Conservation (phyloP, 768 basidiomycete species). For the Trametes elegans region DNA sequence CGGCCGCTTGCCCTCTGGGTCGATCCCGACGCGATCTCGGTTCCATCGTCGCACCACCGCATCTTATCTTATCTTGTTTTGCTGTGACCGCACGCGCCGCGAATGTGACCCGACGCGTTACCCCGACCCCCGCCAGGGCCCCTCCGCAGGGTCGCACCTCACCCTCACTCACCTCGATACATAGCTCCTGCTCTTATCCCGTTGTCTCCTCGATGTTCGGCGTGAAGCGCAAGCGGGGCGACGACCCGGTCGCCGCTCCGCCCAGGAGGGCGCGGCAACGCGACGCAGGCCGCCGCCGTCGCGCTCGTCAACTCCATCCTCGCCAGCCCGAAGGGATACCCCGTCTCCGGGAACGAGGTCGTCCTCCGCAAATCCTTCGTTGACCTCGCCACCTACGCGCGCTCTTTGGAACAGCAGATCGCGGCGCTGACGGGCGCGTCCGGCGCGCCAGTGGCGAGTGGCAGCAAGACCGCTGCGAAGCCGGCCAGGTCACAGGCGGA, state of each 20-base stretch:
- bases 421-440: background rate
- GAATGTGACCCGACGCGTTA: conserved; percentile 6
- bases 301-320: conserved; percentile 40
- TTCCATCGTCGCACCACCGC: background rate
- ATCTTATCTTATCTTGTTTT: conserved; percentile 6
- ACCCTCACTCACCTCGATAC: background rate
- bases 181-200: background rate
- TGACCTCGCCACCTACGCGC: conserved; percentile 34
- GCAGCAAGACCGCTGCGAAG: conserved; percentile 18
- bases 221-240: conserved; percentile 39
- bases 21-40: conserved; percentile 14
- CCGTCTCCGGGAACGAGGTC: conserved; percentile 35
- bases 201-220: background rate
- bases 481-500: conserved; percentile 36
- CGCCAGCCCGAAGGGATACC: conserved; percentile 34
- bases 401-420: conserved; percentile 28
- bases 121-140: background rate
- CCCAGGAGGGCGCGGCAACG: conserved; percentile 31
- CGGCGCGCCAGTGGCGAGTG: background rate
- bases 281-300: conserved; percentile 33
- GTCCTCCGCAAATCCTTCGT: conserved; percentile 30
- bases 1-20: background rate
- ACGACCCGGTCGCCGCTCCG: conserved; percentile 17
- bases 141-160: background rate
- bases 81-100: background rate